Conservation (phyloP, 2,329 filamentous ascomycete genomes). For the Aspergillus spinulosporus region DNA sequence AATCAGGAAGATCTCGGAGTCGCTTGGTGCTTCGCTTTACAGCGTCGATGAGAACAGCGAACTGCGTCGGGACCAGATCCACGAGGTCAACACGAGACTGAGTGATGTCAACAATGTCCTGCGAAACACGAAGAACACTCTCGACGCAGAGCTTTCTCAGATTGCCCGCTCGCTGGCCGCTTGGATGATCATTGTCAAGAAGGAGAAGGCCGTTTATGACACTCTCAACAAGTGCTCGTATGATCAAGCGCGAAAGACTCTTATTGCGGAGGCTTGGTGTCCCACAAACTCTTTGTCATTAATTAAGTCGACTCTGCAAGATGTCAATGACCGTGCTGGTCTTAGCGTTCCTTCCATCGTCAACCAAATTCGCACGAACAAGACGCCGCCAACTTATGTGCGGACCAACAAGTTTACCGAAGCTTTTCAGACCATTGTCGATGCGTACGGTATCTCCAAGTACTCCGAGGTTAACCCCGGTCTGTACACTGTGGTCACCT, state of each 20-base stretch:
- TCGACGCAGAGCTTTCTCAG: constrained; percentile 88
- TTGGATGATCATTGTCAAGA: constrained; percentile 97
- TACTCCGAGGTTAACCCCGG: constrained; percentile 97
- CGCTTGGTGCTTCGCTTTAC: constrained; percentile 92
- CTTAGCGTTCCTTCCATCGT: constrained; percentile 98
- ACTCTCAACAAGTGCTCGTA: constrained; percentile 96
- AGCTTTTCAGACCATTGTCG: constrained; percentile 97
- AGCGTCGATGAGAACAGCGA: constrained; percentile 97
- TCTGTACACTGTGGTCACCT: constrained; percentile 91
- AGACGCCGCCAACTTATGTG: constrained; percentile 94
- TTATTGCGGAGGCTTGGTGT: constrained; percentile 97
- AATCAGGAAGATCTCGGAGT: constrained; percentile 98
- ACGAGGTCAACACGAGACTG: constrained; percentile 92
- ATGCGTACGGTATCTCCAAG: constrained; percentile 95
- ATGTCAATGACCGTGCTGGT: constrained; percentile 93
- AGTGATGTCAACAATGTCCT: constrained; percentile 90
- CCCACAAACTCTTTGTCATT: constrained; percentile 85
- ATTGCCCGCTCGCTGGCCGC: constrained; percentile 90
- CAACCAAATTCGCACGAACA: constrained; percentile 95
- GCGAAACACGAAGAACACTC: constrained; percentile 89
- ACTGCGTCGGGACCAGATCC: constrained; percentile 89
- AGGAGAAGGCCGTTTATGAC: constrained; percentile 97
- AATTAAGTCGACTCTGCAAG: constrained; percentile 90
- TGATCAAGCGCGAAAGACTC: constrained; percentile 88
- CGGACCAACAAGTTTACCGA: constrained; percentile 99